Evolutionary conservation across 352 stramenopile genomes (phyloP), one percentile per base, ranked within the genome.

Genomic region (Pythium utonaiense): DNA sequence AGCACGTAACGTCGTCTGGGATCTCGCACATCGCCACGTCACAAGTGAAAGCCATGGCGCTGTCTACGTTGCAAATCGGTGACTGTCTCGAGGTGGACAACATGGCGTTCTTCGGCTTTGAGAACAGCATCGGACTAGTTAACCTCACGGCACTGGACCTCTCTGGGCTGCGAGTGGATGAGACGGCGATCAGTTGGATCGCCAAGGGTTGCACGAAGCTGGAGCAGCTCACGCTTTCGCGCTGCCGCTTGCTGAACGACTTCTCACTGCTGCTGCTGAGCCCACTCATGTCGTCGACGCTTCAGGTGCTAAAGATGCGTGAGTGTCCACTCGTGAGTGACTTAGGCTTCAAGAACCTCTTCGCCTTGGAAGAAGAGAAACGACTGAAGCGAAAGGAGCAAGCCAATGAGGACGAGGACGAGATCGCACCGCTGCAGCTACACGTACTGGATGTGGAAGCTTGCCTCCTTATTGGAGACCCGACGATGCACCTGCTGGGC

Each of bases 51-150:
- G 56, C 71, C 0, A 70, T 82, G 28, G 38, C 25, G 3, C 14
- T 86, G 12, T 48, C 60, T 13, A 65, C 62, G 24, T 55, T 92
- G 22, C 60, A 66, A 2, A 27, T 88, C 17, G 71, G 74, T 2
- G 69, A 92, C 30, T 92, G 82, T 51, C 60, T 85, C 0, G 69
- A 78, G 3, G 71, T 92, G 1, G 66, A 79, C 50, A 80, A 83
- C 38, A 90, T 88, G 78, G 80, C 80, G 13, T 92, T 92, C 51
- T 89, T 92, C 49, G 73, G 71, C 1, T 89, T 92, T 63, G 82
- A 88, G 25, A 75, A 59, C 14, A 88, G 76, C 21, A 7, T 16
- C 0, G 68, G 64, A 0, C 59, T 90, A 16, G 22, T 0, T 1
- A 58, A 65, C 1, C 58, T 92, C 0, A 51, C 34, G 6, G 60